Evolutionary conservation across 2,329 filamentous ascomycete genomes (phyloP).

Genomic region (Thielaviopsis punctulata): DNA sequence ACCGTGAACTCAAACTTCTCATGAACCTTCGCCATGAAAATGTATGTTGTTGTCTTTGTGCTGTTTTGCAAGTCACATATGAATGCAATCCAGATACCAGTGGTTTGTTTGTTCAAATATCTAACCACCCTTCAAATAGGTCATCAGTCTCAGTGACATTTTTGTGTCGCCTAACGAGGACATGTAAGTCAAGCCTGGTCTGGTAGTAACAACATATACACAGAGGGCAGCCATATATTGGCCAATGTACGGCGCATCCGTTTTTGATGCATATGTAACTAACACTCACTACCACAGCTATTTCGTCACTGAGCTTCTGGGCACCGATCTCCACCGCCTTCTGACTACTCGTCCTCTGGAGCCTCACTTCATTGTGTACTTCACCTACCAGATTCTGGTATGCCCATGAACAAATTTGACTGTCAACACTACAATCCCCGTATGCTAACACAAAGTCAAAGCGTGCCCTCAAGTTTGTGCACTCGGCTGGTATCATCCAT

Average conservation of each 20-base stretch:
- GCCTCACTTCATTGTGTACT: constrained; percentile 99
- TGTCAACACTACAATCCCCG: background rate
- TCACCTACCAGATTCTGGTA: constrained; percentile 97
- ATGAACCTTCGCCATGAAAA: constrained; percentile 97
- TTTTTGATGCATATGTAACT: constrained; percentile 12
- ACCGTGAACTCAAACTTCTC: constrained; percentile 89
- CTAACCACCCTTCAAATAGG: constrained; percentile 34
- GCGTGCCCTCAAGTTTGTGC: constrained; percentile 97
- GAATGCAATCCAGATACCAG: background rate
- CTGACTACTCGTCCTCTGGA: constrained; percentile 90
- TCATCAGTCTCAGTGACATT: constrained; percentile 97
- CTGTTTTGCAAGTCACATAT: background rate
- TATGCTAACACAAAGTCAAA: constrained; percentile 21
- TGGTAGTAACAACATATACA: background rate
- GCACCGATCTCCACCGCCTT: constrained; percentile 88
- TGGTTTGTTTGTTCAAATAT: constrained; percentile 1
- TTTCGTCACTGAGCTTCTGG: constrained; percentile 93
- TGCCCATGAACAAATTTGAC: constrained; percentile 20
- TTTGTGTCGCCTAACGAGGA: constrained; percentile 98
- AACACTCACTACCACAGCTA: constrained; percentile 40
- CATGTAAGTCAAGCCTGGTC: constrained; percentile 48
- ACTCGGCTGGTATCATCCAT: constrained; percentile 94
- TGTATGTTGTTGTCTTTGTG: constrained; percentile 30
- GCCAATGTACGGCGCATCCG: too few species aligned
- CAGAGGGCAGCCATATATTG: background rate